Base-by-base conservation (phyloP, 2,329 filamentous ascomycete species). In the Anisogramma anomala region DNA sequence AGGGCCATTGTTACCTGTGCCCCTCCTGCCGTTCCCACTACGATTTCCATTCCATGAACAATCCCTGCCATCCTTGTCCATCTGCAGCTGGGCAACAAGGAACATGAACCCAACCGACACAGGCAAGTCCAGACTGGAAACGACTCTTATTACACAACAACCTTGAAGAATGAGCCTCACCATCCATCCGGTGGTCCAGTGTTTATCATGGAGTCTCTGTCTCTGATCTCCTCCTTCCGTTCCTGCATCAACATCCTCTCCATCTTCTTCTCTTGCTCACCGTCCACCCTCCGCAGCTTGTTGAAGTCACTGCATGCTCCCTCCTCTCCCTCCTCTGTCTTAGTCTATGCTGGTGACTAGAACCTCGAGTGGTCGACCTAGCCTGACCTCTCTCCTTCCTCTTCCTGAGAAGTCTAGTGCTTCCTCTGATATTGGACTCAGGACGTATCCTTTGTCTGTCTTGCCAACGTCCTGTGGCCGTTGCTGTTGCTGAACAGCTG, bases 201-300 rank as follows among this genome's bases (percentile, higher is more conserved):
- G 39, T 42, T 42, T 41, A 41, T 41, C 38, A 41, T 41, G 38
- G 34, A 35, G 38, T 35, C 31, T 41, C 35, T 41, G 38, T 35
- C 31, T 41, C 23, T 28, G 20, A 35, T 27, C 32, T 17, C 17
- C 15, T 34, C 31, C 30, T 32, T 9, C 32, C 32, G 25, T 30
- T 9, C 25, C 13, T 23, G 34, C 34, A 30, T 30, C 25, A 8
- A 38, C 34, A 30, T 30, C 25, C 11, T 18, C 30, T 23, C 35
- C 25, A 22, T 23, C 30, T 18, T 23, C 33, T 17, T 31, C 25
- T 25, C n/a, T 11, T 23, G 22, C n/a, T 28, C 31, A 25, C 17
- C 25, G 17, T 23, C 38, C 20, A 27, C 30, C 17, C 17, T 14
- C 22, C 27, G 8, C 14, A 18, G 31, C 31, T 33, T 33, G 30